Evolutionary conservation across 495 filamentous ascomycete species (phyloP), one percentile per base, ranked within the genome.

Genomic region (Articulospora tetracladia): DNA sequence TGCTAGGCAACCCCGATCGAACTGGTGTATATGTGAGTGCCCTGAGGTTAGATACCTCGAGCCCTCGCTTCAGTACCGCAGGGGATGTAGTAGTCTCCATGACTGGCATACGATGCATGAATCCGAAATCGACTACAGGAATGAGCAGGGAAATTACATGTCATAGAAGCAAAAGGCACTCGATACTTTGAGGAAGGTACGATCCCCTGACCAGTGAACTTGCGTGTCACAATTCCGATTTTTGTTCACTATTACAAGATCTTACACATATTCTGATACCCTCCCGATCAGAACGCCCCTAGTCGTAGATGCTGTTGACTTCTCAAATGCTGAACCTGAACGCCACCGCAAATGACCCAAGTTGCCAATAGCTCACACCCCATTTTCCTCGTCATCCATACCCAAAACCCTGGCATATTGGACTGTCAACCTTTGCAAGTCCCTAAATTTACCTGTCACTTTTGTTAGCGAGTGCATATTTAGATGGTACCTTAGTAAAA

Each of bases 351-450:
- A 47, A 55, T 59, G 24, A 34, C 26, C 22, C 41, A n/a, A 47
- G 20, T 7, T n/a, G 7, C 34, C 34, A 49, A 41, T 52, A 57
- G 11, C 34, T 60, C 34, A 65, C 39, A 36, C 36, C 11, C 55
- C 60, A 54, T 65, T 61, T 61, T 65, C 57, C 24, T 74, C 71
- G 46, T 74, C 71, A 47, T 77, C 73, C 70, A 75, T 79, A 66
- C 77, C 90, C 12, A 95, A 69, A 19, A 93, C 72, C 50, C 87
- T 83, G 20, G 91, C 91, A 66, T 94, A 96, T 61, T 92, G 92
- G n/a, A 95, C 88, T 28, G 90, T 96, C 36, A 95, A 83, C 7
- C 93, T 80, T 69, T 97, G 93, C 26, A 97, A 79, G 66, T 97
- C 93, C 24, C 93, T 87, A 70, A 91, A 90, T 84, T 97, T 97